Evolutionary conservation across 106 monocot species (phyloP), one percentile per base, ranked within the genome.

Genomic region (Chionographis japonica): DNA sequence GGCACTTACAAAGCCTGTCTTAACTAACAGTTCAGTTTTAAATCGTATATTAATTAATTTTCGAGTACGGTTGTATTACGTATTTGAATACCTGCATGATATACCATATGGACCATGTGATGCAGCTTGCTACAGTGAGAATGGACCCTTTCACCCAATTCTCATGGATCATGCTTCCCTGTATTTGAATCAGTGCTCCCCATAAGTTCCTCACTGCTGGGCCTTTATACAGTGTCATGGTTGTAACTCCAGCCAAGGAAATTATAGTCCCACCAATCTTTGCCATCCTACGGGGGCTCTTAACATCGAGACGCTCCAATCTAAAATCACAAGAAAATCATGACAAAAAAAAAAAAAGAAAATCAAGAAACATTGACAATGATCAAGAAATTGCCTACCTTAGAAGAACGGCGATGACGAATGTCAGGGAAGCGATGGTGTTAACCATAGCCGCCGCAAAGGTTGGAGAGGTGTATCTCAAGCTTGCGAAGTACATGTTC

Each of bases 401-500:
- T 42, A 94, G 79, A 6, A 91, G 6, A 75, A 94, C 67, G 18
- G 94, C 90, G 56, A 91, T 81, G 39, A 90, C 71, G 63, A 94
- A 94, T 12, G 94, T 94, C 77, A 94, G 67, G 52, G 94, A 78
- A 50, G 94, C 80, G 50, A 94, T 67, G 18, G 88, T 88, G 73
- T 94, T 94, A 58, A 91, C 69, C 90, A 91, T 77, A 20, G 94
- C 85, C 12, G 94, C 58, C 52, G 88, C 68, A 54, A 90, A 91
- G 2, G 83, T 81, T 54, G 94, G 85, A 68, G 90, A 91, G 13
- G 94, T 94, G 72, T 73, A 91, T 65, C 65, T 86, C 64, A 94
- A 79, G 66, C 94, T 94, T 40, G 91, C 79, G 52, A 94, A 91
- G 74, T 94, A 94, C 88, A 91, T 88, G 56, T 94, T 94, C 41